Evolutionary conservation across 1,284 basidiomycete genomes (phyloP).

Genomic region (Laetiporus sulphureus): DNA sequence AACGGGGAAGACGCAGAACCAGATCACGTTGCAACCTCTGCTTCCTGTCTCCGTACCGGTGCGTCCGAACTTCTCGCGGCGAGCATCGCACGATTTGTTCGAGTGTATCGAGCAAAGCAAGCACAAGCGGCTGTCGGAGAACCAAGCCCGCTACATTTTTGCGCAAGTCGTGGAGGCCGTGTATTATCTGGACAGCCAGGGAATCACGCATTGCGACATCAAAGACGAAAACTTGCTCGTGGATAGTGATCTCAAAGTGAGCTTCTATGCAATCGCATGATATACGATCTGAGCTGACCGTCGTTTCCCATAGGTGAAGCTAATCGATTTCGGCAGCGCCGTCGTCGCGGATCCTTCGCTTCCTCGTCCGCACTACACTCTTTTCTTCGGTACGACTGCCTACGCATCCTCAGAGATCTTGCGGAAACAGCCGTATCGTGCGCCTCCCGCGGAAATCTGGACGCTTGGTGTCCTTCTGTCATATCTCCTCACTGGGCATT

Average conservation of each 20-base stretch:
- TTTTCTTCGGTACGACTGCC: conserved; percentile 78
- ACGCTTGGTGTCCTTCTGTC: conserved; percentile 86
- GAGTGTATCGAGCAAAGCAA: conserved; percentile 88
- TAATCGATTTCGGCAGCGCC: conserved; percentile 92
- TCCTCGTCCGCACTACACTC: conserved; percentile 62
- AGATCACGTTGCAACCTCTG: conserved; percentile 15
- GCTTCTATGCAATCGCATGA: no score
- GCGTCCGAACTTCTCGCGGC: conserved; percentile 54
- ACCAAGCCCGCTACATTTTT: conserved; percentile 77
- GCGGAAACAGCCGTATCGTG: conserved; percentile 64
- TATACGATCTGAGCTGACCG: conserved; percentile 8
- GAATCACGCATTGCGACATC: conserved; percentile 87
- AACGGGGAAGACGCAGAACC: no score
- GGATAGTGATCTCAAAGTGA: conserved; percentile 64
- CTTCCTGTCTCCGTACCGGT: conserved; percentile 12
- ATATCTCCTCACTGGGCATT: conserved; percentile 81
- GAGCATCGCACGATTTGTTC: conserved; percentile 86
- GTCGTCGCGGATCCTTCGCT: conserved; percentile 65
- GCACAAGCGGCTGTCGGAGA: conserved; percentile 74
- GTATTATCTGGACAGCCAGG: conserved; percentile 66
- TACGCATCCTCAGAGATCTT: conserved; percentile 82
- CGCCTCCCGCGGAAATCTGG: conserved; percentile 86
- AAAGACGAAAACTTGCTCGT: conserved; percentile 93
- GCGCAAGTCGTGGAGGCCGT: conserved; percentile 85
- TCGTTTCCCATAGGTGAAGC: conserved; percentile 59